A percentile compares a stretch with the other conserved stretches of the same genome.
These are phyloP conservation scores for Debaryomycetaceae sp. DNA, from an alignment of 1,139 yeast species.

Conservation along the genomic window DNA sequence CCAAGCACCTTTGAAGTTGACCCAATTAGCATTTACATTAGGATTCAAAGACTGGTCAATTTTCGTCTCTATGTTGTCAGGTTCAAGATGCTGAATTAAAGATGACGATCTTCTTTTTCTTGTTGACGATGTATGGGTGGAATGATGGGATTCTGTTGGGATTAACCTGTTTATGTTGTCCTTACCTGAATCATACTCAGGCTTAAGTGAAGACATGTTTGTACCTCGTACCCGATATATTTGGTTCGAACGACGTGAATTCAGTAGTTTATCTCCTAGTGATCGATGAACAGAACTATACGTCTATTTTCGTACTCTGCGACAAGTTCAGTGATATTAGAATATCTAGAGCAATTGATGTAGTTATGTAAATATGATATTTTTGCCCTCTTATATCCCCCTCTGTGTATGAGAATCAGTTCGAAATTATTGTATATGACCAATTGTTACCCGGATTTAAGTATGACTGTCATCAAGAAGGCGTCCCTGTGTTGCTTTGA, in stretches of 20 bases:
- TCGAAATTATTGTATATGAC: neutral
- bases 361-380: neutral
- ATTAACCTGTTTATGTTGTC: conserved; percentile 15
- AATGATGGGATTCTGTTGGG: conserved; percentile 27
- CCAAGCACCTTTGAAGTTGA: conserved; percentile 95
- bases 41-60: conserved; percentile 89
- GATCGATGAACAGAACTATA: neutral
- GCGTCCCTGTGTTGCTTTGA: too few species aligned
- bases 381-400: neutral
- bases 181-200: neutral
- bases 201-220: conserved; percentile 2
- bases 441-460: neutral
- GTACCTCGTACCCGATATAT: neutral
- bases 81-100: conserved; percentile 81
- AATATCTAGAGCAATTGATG: neutral
- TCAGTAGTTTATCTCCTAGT: neutral
- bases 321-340: neutral
- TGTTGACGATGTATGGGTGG: conserved; percentile 24
- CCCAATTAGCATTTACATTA: conserved; percentile 94
- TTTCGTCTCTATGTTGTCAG: conserved; percentile 87
- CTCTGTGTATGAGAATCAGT: neutral
- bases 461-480: too few species aligned
- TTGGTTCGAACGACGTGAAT: neutral
- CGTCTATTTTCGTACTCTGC: neutral
- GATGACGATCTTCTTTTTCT: conserved; percentile 48